Evolutionary conservation across 2,329 filamentous ascomycete genomes (phyloP), one percentile per base, ranked within the genome.

Genomic region (Pestalotiopsis sp.): DNA sequence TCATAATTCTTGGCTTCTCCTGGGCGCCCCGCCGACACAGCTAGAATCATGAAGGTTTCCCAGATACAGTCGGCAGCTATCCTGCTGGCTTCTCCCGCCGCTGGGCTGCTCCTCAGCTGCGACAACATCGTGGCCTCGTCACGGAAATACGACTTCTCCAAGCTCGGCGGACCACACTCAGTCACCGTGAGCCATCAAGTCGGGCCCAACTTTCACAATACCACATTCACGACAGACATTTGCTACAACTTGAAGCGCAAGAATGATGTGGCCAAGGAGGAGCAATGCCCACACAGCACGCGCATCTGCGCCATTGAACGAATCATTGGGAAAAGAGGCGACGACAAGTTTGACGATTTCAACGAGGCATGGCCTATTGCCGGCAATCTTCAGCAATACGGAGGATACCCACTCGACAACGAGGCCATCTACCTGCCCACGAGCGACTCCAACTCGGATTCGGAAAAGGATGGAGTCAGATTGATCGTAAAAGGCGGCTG

Each of bases 201-300:
- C 41, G 85, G 85, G 23, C 85, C 84, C 17, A 84, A 84, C 17
- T 83, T 88, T 36, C 85, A 84, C 70, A 96, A 96, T 79, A 94
- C 90, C 31, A 95, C 93, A 58, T 97, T 94, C 79, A 95, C 93
- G 0, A 78, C 97, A 68, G 92, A 97, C 75, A 85, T 97, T 63
- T 97, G 94, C 82, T 81, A 84, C 66, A 84, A 88, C 6, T 81
- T 97, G 72, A 87, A 88, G 78, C 87, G 88, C 77, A 86, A 85
- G 64, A 88, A 87, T 58, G 87, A 87, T 27, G 82, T 84, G 1
- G 81, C 83, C 20, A 85, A 86, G 72, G 80, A 84, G 5, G 83
- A 90, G 49, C 83, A 91, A 75, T 97, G 94, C 77, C 90, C 89
- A 0, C 86, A 87, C 61, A 91, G 90, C 56, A 90, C 93, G 2